Evolutionary conservation across 2,329 filamentous ascomycete species (phyloP).

Genomic region (Hymenoscyphus linearis): DNA sequence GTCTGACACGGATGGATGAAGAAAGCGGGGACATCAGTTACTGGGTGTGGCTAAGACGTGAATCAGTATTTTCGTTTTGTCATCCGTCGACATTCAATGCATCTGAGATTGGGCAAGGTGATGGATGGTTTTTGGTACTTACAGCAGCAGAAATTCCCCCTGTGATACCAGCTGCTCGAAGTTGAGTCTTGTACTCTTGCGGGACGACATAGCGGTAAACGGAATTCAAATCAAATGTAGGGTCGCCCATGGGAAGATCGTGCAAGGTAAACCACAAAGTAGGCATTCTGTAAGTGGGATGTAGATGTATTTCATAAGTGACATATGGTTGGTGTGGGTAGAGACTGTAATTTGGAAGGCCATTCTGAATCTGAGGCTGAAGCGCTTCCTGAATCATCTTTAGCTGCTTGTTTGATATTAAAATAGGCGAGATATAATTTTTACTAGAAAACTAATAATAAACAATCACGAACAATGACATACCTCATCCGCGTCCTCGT

Average conservation of each 20-base stretch:
- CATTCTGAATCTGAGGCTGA: constrained; percentile 2
- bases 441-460: background rate
- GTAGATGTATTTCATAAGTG: constrained; percentile 67
- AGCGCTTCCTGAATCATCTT: constrained; percentile 22
- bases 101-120: background rate
- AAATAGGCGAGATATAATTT: background rate
- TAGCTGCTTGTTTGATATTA: background rate
- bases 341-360: constrained; percentile 22
- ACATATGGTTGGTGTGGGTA: constrained; percentile 38
- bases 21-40: constrained; percentile 71
- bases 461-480: constrained; percentile 6
- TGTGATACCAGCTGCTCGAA: constrained; percentile 58
- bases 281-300: constrained; percentile 68
- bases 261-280: constrained; percentile 71
- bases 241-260: constrained; percentile 49
- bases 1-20: constrained; percentile 93
- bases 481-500: constrained; percentile 30
- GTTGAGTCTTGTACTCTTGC: constrained; percentile 53
- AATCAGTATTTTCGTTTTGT: background rate
- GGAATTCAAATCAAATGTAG: constrained; percentile 58
- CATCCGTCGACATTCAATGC: background rate
- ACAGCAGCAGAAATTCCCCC: constrained; percentile 74
- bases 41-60: constrained; percentile 54
- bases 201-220: constrained; percentile 70
- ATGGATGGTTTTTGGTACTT: constrained; percentile 36